Base-by-base conservation (phyloP, 768 basidiomycete species). In the Cubamyces lactineus region DNA sequence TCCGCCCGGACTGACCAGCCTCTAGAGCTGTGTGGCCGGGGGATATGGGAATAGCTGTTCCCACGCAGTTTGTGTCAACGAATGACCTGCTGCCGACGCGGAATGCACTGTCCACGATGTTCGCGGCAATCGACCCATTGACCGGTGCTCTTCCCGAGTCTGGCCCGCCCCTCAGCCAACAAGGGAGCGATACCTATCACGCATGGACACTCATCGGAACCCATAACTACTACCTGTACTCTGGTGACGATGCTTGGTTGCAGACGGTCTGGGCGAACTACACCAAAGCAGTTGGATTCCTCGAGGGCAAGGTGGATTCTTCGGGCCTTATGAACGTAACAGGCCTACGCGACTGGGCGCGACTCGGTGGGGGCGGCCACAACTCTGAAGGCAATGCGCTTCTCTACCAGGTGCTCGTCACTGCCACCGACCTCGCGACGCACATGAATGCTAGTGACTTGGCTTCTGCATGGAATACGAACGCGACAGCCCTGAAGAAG, bases 11-110 rank as follows among this genome's bases (percentile, higher is more conserved):
- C 43, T 57, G 46, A 47, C 46, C 2, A 24, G 12, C 1, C 21
- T 19, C 34, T 54, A 82, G 84, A 9, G 81, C 83, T n/a, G 83
- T 84, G 8, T 85, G 84, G 83, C 83, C 82, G 66, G 83, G 83
- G 39, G 85, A 86, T 66, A 85, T 85, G 84, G 85, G 85, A 13
- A 83, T 86, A 38, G 85, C 84, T 0, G 84, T 85, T 8, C 83
- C 85, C 0, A 79, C 84, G 0, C 80, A 83, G 66, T 86, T 86
- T 62, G 85, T 86, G 0, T 85, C 84, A 0, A 86, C 84, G 0
- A 82, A 82, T 64, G 85, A 86, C 63, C 77, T 86, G 3, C 60
- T 84, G 1, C 81, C 84, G 0, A 84, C 84, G 0, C 75, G 78
- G 17, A 86, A 85, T 62, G 84, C 85, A 0, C 76, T 86, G 3